Conservation (phyloP, 1,284 basidiomycete species). For the Singerocomus inundabilis region DNA sequence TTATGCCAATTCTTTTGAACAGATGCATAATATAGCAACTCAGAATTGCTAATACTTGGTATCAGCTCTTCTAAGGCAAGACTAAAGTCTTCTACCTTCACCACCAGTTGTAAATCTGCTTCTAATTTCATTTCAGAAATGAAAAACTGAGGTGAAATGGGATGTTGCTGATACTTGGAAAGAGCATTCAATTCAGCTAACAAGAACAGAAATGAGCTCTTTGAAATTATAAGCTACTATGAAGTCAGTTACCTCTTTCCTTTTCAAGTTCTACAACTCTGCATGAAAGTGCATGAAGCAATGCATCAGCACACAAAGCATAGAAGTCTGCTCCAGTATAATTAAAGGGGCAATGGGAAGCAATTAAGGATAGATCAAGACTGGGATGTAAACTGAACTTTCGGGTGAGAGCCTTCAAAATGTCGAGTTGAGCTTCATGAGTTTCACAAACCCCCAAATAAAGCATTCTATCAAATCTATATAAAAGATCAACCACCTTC, state of each 20-base stretch:
- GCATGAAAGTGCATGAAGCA: conserved; percentile 92
- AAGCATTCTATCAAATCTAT: conserved; percentile 94
- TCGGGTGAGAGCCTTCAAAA: conserved; percentile 87
- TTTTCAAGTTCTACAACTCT: conserved; percentile 80
- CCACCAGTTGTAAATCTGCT: conserved; percentile 75
- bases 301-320: conserved; percentile 94
- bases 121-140: conserved; percentile 79
- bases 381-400: conserved; percentile 84
- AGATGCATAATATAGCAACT: conserved; percentile 80
- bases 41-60: conserved; percentile 86
- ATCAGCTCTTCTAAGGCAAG: conserved; percentile 73
- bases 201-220: not conserved
- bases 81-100: conserved; percentile 75
- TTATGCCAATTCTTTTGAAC: conserved; percentile 25
- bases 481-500: not conserved
- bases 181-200: conserved; percentile 52
- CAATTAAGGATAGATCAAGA: conserved; percentile 67
- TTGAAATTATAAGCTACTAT: not conserved
- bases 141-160: conserved; percentile 91
- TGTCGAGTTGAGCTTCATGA: conserved; percentile 84
- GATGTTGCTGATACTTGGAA: conserved; percentile 53
- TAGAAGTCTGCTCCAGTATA: conserved; percentile 98
- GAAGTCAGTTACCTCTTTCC: conserved; percentile 52
- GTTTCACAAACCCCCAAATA: conserved; percentile 93
- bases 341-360: conserved; percentile 85